phyloP scores from a whole-genome alignment of 352 stramenopile species.

The Globisporangium cederbergense region DNA sequence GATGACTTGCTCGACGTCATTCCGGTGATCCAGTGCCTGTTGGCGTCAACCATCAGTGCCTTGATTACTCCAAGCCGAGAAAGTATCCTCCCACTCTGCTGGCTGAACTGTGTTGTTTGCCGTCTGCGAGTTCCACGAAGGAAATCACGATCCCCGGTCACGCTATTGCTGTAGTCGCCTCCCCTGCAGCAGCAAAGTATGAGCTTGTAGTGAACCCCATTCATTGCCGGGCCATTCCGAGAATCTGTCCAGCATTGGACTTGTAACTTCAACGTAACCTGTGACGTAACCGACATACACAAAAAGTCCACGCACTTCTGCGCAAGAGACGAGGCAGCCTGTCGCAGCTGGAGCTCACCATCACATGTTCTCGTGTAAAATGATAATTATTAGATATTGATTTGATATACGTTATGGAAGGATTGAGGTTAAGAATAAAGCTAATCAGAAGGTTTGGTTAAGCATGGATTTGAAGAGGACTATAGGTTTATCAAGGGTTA shows the following conservation, averaged over 20 bases:
- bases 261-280: too few relatives aligned
- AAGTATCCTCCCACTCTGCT: not conserved
- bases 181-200: too few relatives aligned
- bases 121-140: not conserved
- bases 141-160: not conserved
- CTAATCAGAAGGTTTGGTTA: not conserved
- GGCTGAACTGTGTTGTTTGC: not conserved
- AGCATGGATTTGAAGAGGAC: not conserved
- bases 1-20: not conserved
- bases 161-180: not conserved
- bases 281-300: too few relatives aligned
- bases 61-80: conserved; percentile 1
- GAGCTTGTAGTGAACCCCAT: too few relatives aligned
- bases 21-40: conserved; percentile 7
- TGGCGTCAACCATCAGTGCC: not conserved
- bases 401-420: not conserved
- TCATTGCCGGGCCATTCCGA: too few relatives aligned
- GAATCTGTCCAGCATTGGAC: too few relatives aligned
- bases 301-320: not conserved
- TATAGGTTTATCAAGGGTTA: not conserved
- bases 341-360: conserved; percentile 3
- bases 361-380: not conserved
- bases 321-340: conserved; percentile 10
- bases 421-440: not conserved
- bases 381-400: not conserved